These are phyloP conservation scores for Misopates orontium DNA, from an alignment of 257 asterid species.

Conservation along the genomic window DNA sequence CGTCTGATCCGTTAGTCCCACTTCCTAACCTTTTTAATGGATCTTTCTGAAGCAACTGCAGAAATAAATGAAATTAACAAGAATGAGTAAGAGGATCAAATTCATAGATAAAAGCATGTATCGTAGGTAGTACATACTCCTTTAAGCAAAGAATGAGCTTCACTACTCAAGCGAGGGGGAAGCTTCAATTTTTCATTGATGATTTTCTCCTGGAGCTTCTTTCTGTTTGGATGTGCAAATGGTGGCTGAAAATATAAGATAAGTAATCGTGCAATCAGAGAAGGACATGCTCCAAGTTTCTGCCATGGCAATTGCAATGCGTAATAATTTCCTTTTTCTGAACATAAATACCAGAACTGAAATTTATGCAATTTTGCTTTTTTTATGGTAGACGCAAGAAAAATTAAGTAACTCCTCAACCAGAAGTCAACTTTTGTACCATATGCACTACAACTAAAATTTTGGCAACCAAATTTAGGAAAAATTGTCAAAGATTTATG, in stretches of 20 bases:
- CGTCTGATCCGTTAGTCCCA: constrained; percentile 81
- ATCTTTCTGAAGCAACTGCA: constrained; percentile 79
- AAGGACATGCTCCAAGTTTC: not conserved
- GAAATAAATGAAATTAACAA: not conserved
- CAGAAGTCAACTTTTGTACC: not conserved
- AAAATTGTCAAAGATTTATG: not conserved
- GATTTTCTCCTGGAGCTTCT: constrained; percentile 91
- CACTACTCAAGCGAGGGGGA: constrained; percentile 70
- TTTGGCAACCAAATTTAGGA: not conserved
- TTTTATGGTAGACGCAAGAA: too few species aligned
- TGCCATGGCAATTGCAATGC: constrained; percentile 6
- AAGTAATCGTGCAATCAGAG: constrained; percentile 5
- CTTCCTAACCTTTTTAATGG: constrained; percentile 73
- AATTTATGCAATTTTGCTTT: not conserved
- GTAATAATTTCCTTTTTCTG: not conserved
- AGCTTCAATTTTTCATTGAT: constrained; percentile 84
- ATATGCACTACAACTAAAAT: not conserved
- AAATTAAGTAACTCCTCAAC: not conserved
- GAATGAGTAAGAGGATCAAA: not conserved
- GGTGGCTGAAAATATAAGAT: constrained; percentile 63
- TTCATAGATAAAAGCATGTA: not conserved
- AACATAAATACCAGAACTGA: not conserved
- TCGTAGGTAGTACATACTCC: constrained; percentile 63
- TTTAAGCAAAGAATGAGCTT: constrained; percentile 83
- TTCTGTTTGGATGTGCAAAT: constrained; percentile 70